Evolutionary conservation across 1,284 basidiomycete genomes (phyloP).

Genomic region (Mycena citricolor): DNA sequence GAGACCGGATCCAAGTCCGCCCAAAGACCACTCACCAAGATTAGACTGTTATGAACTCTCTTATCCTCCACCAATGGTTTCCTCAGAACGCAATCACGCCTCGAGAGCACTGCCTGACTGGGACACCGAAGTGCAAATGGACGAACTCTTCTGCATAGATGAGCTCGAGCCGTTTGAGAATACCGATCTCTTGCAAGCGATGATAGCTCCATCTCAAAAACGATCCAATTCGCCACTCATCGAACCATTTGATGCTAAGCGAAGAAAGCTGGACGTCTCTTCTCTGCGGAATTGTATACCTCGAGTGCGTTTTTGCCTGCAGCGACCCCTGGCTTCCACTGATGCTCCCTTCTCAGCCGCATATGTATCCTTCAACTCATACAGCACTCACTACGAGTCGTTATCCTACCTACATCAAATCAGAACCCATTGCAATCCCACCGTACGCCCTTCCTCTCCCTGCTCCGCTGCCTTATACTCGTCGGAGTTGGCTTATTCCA

Average conservation of each 20-base stretch:
- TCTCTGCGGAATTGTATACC: constrained; percentile 37
- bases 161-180: constrained; percentile 44
- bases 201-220: too few species aligned
- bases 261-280: constrained; percentile 29
- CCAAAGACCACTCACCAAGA: too few species aligned
- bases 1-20: too few species aligned
- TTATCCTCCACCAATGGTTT: too few species aligned
- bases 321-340: constrained; percentile 5
- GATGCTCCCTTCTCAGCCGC: constrained; percentile 32
- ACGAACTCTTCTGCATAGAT: constrained; percentile 34
- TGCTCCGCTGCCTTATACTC: constrained; percentile 36
- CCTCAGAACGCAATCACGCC: too few species aligned
- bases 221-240: constrained; percentile 12
- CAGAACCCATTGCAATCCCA: constrained; percentile 37
- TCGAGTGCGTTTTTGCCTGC: constrained; percentile 31
- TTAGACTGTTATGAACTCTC: too few species aligned
- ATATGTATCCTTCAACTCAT: constrained; percentile 33
- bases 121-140: constrained; percentile 12
- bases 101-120: too few species aligned
- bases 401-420: constrained; percentile 31
- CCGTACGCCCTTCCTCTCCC: constrained; percentile 40
- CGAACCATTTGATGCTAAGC: constrained; percentile 26
- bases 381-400: constrained; percentile 18
- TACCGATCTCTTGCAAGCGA: constrained; percentile 34
- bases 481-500: constrained; percentile 64